Conservation (phyloP, 2,329 filamentous ascomycete species). For the Lasiodiplodia theobromae region DNA sequence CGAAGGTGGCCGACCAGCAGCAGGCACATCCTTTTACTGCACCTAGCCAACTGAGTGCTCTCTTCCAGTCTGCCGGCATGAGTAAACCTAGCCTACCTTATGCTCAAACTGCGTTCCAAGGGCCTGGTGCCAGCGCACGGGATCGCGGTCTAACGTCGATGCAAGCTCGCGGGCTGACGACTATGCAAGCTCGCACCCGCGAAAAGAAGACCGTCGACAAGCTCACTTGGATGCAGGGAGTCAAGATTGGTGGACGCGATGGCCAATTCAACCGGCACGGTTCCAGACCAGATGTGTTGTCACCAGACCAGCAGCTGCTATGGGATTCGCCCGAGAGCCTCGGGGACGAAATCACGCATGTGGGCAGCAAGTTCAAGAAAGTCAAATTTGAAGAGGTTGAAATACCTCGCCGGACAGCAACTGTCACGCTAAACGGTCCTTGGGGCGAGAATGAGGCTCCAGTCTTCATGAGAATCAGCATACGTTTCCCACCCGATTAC, state of each 20-base stretch:
- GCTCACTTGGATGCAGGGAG: slow-evolving; percentile 70
- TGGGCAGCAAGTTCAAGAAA: slow-evolving; percentile 67
- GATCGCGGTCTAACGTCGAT: slow-evolving; percentile 50
- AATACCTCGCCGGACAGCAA: slow-evolving; percentile 60
- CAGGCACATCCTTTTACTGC: slow-evolving; percentile 17
- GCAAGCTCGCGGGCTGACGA: slow-evolving; percentile 56
- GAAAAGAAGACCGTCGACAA: slow-evolving; percentile 62
- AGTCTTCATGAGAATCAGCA: slow-evolving; percentile 63
- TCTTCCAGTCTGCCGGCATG: slow-evolving; percentile 35
- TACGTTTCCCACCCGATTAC: slow-evolving; percentile 66
- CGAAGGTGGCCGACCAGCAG: slow-evolving; percentile 14
- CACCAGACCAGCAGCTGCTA: slow-evolving; percentile 28
- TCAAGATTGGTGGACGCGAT: slow-evolving; percentile 62
- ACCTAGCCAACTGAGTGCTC: slow-evolving; percentile 32
- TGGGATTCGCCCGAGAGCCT: slow-evolving; percentile 57
- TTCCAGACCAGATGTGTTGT: slow-evolving; percentile 32
- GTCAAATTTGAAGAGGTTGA: slow-evolving; percentile 67
- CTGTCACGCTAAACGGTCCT: slow-evolving; percentile 66
- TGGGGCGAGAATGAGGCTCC: slow-evolving; percentile 62
- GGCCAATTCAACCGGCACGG: slow-evolving; percentile 35
- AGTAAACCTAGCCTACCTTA: slow-evolving; percentile 33
- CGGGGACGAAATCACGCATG: slow-evolving; percentile 67
- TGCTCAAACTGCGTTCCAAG: slow-evolving; percentile 37
- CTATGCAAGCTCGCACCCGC: slow-evolving; percentile 57
- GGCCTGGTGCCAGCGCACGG: slow-evolving; percentile 33